A percentile compares a stretch with the other conserved stretches of the same genome.
Conservation (phyloP, 2,329 filamentous ascomycete genomes). For the Cercospora canescens region DNA sequence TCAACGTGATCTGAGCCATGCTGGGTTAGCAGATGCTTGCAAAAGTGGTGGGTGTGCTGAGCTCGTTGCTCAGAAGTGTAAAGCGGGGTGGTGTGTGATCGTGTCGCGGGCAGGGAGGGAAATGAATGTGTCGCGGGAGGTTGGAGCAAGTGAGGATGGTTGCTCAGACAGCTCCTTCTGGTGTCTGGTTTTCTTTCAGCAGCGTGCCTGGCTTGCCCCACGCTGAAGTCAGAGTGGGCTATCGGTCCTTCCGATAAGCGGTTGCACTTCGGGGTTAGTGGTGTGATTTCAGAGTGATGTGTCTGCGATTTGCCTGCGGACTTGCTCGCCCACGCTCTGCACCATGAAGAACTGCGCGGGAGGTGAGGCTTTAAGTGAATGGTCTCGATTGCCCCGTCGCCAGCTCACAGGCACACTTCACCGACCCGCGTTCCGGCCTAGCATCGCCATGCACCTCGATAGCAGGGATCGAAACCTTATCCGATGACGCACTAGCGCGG, state of each 20-base stretch:
- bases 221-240: conserved; percentile 9
- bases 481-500: conserved; percentile 6
- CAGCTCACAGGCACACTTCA: conserved; percentile 3
- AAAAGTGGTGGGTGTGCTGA: not conserved
- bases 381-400: not conserved
- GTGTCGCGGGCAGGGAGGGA: not conserved
- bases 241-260: conserved; percentile 8
- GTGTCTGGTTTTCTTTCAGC: conserved; percentile 3
- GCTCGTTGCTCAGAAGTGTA: not conserved
- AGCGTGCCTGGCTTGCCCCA: conserved; percentile 2
- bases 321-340: not conserved
- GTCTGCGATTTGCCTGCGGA: not conserved
- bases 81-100: not conserved
- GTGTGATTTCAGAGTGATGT: not conserved
- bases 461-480: not conserved
- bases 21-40: not conserved
- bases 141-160: not conserved
- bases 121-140: not conserved
- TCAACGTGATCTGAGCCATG: conserved; percentile 36
- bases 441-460: not conserved
- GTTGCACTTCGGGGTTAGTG: not conserved
- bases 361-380: not conserved
- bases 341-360: not conserved
- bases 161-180: not conserved
- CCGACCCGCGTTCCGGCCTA: conserved; percentile 4